These are phyloP conservation scores for Laguncularia racemosa DNA, from an alignment of 345 rosid genomes.

Conservation along the genomic window DNA sequence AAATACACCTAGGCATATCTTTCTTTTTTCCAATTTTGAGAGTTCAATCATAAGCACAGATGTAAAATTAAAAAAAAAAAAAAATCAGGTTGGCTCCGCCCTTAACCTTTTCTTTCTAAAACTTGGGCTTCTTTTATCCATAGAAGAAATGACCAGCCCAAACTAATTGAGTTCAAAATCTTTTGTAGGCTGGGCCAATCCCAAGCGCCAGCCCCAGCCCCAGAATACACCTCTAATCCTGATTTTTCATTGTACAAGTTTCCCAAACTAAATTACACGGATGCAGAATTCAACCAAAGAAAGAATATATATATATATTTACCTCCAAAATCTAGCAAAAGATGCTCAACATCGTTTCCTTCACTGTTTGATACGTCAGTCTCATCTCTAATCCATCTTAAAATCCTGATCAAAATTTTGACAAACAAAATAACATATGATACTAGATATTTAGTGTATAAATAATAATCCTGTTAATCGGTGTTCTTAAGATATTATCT, in stretches of 20 bases:
- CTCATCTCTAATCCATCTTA: conserved; percentile 46
- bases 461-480: not conserved
- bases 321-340: conserved; percentile 65
- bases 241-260: too few relatives aligned
- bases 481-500: not conserved
- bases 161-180: too few relatives aligned
- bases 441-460: not conserved
- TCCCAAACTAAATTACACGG: too few relatives aligned
- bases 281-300: not conserved
- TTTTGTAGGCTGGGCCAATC: too few relatives aligned
- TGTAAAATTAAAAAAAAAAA: too few relatives aligned
- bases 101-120: too few relatives aligned
- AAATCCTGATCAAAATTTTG: conserved; percentile 22
- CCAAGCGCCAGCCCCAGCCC: not conserved
- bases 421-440: not conserved
- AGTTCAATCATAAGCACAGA: too few relatives aligned
- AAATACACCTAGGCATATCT: too few relatives aligned
- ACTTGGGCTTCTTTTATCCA: too few relatives aligned
- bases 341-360: conserved; percentile 28
- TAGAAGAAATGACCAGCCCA: too few relatives aligned
- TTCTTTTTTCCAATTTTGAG: too few relatives aligned
- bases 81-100: too few relatives aligned
- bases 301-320: not conserved
- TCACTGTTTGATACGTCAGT: conserved; percentile 23
- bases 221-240: not conserved